Evolutionary conservation across 306 rosid species (phyloP).

Genomic region (Pyrus betulifolia): DNA sequence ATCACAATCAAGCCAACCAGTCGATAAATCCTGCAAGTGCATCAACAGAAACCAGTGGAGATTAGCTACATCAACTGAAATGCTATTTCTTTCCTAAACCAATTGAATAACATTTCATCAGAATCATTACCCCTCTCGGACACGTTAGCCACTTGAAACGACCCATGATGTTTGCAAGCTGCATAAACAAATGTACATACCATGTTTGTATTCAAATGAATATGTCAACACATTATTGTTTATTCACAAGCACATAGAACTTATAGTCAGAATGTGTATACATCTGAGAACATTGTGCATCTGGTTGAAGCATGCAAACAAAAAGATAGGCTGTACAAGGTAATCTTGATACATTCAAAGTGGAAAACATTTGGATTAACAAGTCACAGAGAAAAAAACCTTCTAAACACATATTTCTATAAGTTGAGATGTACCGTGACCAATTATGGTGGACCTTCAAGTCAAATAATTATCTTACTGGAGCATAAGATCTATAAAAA

Average conservation of each 20-base stretch:
- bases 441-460: not conserved
- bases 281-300: not conserved
- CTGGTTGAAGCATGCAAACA: not conserved
- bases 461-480: not conserved
- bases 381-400: not conserved
- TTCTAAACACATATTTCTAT: not conserved
- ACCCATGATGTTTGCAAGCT: constrained; percentile 94
- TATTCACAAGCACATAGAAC: not conserved
- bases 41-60: constrained; percentile 14
- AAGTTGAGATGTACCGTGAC: not conserved
- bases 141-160: constrained; percentile 84
- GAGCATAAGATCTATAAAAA: not conserved
- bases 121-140: constrained; percentile 78
- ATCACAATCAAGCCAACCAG: constrained; percentile 93
- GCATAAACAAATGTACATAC: constrained; percentile 35
- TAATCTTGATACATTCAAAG: not conserved
- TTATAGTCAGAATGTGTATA: not conserved
- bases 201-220: constrained; percentile 10
- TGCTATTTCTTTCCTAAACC: constrained; percentile 2
- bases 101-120: constrained; percentile 8
- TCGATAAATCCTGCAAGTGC: constrained; percentile 76
- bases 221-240: not conserved
- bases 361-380: not conserved
- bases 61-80: constrained; percentile 12
- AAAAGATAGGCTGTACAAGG: not conserved